Conservation (phyloP, 352 stramenopile species). For the Phytophthora meadii region DNA sequence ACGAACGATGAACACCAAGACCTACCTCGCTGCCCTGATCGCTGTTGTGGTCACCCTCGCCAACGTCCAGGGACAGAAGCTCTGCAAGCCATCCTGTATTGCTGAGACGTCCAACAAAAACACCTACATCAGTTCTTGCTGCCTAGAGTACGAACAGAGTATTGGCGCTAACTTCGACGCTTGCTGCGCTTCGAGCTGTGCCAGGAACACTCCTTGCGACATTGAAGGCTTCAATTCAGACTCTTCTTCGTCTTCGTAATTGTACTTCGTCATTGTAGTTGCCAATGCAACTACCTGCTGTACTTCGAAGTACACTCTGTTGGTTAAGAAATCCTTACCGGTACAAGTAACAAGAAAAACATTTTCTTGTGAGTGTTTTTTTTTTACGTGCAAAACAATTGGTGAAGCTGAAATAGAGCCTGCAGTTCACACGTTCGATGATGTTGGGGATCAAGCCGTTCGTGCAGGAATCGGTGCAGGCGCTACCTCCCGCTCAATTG, state of each 20-base stretch:
- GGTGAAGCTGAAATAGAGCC: too few species aligned
- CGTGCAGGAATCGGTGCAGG: slow-evolving; percentile 66
- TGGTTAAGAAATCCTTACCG: too few species aligned
- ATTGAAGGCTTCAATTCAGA: not conserved
- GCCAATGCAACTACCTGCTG: too few species aligned
- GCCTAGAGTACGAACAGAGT: not conserved
- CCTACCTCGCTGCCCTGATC: not conserved
- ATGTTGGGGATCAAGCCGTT: slow-evolving; percentile 76
- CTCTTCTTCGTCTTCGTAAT: too few species aligned
- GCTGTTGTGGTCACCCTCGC: not conserved
- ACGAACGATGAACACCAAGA: not conserved
- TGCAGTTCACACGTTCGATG: too few species aligned
- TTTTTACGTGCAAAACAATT: too few species aligned
- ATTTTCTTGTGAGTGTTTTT: too few species aligned
- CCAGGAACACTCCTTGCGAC: not conserved
- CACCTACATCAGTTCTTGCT: not conserved
- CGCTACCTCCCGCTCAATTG: slow-evolving; percentile 53
- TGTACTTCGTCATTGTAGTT: too few species aligned
- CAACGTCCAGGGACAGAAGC: not conserved
- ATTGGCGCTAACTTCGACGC: not conserved
- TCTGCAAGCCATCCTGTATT: not conserved
- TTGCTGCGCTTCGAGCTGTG: not conserved
- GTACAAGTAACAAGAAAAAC: too few species aligned
- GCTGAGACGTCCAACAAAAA: not conserved
- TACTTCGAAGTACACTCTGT: too few species aligned